These are phyloP conservation scores for Ballota nigra DNA, from an alignment of 257 asterid species.

Conservation along the genomic window DNA sequence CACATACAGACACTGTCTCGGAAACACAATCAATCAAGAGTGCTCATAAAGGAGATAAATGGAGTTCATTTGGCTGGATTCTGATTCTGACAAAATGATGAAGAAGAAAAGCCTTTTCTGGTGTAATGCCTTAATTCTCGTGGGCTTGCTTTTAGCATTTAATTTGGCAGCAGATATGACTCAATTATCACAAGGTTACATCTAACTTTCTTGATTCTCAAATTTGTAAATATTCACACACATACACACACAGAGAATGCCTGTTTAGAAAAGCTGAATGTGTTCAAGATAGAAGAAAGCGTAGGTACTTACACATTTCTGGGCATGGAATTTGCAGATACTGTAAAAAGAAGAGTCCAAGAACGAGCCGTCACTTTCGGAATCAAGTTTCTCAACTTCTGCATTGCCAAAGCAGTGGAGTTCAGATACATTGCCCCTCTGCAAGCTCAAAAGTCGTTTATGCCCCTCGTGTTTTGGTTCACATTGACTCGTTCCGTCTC, in stretches of 20 bases:
- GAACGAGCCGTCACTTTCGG: slow-evolving; percentile 20
- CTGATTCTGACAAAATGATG: slow-evolving; percentile 4
- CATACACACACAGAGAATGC: not conserved
- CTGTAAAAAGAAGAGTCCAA: slow-evolving; percentile 16
- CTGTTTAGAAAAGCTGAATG: not conserved
- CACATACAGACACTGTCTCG: not conserved
- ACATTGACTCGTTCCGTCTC: slow-evolving; percentile 28
- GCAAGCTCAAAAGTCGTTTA: slow-evolving; percentile 18
- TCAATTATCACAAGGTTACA: slow-evolving; percentile 28
- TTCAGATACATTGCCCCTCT: slow-evolving; percentile 29
- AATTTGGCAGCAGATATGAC: slow-evolving; percentile 23
- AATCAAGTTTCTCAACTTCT: slow-evolving; percentile 33
- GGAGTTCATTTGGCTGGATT: slow-evolving; percentile 19
- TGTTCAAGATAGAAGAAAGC: not conserved
- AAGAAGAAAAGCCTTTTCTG: not conserved
- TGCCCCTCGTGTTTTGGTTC: slow-evolving; percentile 27
- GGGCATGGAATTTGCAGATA: slow-evolving; percentile 18
- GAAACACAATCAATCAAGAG: slow-evolving; percentile 3
- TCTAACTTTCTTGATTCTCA: not conserved
- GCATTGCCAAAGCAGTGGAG: slow-evolving; percentile 32
- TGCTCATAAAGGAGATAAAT: slow-evolving; percentile 9
- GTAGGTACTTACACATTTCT: not conserved
- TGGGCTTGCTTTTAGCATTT: slow-evolving; percentile 29
- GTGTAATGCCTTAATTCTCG: not conserved
- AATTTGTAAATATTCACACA: not conserved